Conservation (phyloP, 73 alveolate genomes). For the Tetrahymena elliotti region DNA sequence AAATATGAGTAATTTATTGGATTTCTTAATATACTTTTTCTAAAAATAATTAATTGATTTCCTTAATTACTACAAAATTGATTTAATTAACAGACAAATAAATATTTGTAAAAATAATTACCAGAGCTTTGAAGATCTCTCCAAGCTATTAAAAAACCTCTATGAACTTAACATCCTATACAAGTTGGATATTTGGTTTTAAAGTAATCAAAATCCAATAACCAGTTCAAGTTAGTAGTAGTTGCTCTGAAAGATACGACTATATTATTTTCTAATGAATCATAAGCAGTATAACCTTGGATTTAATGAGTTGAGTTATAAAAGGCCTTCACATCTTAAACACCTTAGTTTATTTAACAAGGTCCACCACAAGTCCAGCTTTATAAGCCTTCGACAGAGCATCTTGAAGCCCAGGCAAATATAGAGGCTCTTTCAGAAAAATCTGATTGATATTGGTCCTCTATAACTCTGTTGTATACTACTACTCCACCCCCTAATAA, state of each 20-base stretch:
- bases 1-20: neutral
- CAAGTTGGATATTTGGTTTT: slow-evolving; percentile 29
- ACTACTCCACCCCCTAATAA: neutral
- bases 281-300: slow-evolving; percentile 31
- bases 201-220: slow-evolving; percentile 26
- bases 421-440: neutral
- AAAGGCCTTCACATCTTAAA: slow-evolving; percentile 5
- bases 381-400: neutral
- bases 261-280: slow-evolving; percentile 4
- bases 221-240: slow-evolving; percentile 8
- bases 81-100: neutral
- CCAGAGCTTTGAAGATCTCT: neutral
- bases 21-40: too few species aligned
- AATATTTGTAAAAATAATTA: too few species aligned
- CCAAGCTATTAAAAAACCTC: slow-evolving; percentile 28
- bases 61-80: neutral
- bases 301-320: slow-evolving; percentile 20
- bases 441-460: neutral
- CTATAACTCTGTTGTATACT: neutral
- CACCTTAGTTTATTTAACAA: slow-evolving; percentile 1
- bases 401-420: neutral
- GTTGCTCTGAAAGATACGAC: slow-evolving; percentile 29
- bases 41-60: too few species aligned
- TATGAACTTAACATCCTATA: slow-evolving; percentile 26
- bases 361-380: slow-evolving; percentile 42